Conservation (phyloP, 2,329 filamentous ascomycete genomes). For the Neocatenulostroma microsporum region DNA sequence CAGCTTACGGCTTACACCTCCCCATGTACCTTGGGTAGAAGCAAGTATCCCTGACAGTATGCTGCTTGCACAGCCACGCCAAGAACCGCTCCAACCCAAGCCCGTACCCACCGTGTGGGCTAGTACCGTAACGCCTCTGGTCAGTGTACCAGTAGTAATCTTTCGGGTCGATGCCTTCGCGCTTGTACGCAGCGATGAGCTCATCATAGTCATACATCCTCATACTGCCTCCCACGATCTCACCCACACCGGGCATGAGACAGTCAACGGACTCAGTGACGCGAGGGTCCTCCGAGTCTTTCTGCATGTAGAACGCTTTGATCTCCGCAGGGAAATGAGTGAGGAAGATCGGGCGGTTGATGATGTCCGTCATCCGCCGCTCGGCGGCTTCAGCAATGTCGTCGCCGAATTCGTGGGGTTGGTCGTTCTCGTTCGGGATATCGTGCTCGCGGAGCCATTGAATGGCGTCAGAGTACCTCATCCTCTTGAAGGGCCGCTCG, state of each 20-base stretch:
- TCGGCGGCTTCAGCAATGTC: conserved; percentile 98
- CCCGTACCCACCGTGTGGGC: conserved; percentile 87
- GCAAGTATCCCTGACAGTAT: conserved; percentile 61
- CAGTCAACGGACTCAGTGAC: conserved; percentile 91
- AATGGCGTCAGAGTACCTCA: conserved; percentile 92
- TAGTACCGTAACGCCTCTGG: conserved; percentile 67
- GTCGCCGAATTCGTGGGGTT: conserved; percentile 86
- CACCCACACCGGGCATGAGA: conserved; percentile 86
- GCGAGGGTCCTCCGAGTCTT: conserved; percentile 65
- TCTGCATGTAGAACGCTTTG: conserved; percentile 99
- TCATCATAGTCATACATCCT: conserved; percentile 89
- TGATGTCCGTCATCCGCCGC: conserved; percentile 91
- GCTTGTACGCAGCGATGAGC: conserved; percentile 78
- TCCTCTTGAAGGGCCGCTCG: conserved; percentile 79
- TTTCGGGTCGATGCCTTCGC: conserved; percentile 73
- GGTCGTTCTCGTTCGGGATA: conserved; percentile 86
- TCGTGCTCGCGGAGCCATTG: conserved; percentile 85
- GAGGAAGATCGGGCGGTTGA: conserved; percentile 90
- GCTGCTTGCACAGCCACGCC: conserved; percentile 59
- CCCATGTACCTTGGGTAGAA: conserved; percentile 76
- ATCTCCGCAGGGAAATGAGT: conserved; percentile 97
- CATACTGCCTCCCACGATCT: conserved; percentile 96
- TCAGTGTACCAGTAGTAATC: conserved; percentile 99
- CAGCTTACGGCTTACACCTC: conserved; percentile 70
- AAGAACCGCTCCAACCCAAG: conserved; percentile 79